Base-by-base conservation (phyloP, 106 monocot species). In the Gastrodia elata region DNA sequence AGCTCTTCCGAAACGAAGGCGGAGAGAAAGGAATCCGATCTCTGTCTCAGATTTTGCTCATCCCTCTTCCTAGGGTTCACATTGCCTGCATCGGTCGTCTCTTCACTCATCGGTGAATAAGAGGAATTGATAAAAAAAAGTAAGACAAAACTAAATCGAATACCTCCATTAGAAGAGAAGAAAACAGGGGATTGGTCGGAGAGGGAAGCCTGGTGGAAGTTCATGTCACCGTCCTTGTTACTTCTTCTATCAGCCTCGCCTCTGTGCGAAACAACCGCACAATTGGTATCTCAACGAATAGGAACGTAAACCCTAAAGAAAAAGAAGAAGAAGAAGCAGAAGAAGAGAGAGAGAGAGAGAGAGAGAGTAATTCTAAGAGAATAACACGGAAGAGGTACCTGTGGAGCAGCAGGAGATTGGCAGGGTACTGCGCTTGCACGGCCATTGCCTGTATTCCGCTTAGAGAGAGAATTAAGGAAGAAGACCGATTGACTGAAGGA, bases 361-460 rank as follows among this genome's bases (percentile, higher is more conserved):
- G 14, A 24, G 33, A 7, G 3, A 34, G 32, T 37, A 37, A 67
- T 30, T 67, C 36, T 37, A 67, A 37, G 16, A 67, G n/a, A 15
- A 14, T 13, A 37, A 36, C 36, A 67, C 67, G 36, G 67, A 41
- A 33, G 11, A 25, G 8, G 68, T 71, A 93, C 89, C 92, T 87
- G 75, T 78, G 30, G 56, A 82, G 42, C 34, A 83, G 59, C 52
- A 89, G 82, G 68, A 81, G 34, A 39, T 76, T 85, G 55, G 89
- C 81, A 18, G 86, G 89, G 71, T 87, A 83, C 68, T 89, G 92
- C 15, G 92, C 87, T 33, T 90, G 87, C 39, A 90, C 85, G 58
- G 87, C 90, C 90, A 94, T 93, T 73, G 72, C 41, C 18, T 34
- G 67, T 35, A 35, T 30, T 67, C 67, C 37, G 26, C 67, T 68